These are phyloP conservation scores for Mesembryanthemum crystallinum DNA, from an alignment of 148 eudicot genomes.

Conservation along the genomic window DNA sequence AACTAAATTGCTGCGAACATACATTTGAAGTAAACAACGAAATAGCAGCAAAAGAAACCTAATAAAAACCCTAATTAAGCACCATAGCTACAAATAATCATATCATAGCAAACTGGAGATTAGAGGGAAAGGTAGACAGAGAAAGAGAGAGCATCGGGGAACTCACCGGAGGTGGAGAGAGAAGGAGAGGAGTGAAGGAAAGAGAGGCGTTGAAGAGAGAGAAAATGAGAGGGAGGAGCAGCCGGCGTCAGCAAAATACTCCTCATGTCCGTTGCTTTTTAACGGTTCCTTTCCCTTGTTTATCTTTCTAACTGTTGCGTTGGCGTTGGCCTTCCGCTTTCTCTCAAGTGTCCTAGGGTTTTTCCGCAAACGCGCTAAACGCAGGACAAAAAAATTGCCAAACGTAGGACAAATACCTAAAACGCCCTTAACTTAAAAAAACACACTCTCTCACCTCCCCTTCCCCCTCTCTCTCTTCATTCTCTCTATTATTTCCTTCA, in stretches of 20 bases:
- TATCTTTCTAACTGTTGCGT: neutral
- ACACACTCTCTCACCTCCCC: no score
- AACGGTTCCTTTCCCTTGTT: neutral
- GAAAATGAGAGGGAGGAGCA: constrained; percentile 26
- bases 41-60: no score
- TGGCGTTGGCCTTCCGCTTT: neutral
- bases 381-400: no score
- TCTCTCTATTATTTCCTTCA: no score
- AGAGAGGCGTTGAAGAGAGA: constrained; percentile 37
- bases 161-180: constrained; percentile 41
- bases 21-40: no score
- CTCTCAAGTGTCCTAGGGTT: neutral
- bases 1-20: neutral
- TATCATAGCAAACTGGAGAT: no score
- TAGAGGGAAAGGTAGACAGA: neutral
- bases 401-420: no score
- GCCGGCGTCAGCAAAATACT: constrained; percentile 34
- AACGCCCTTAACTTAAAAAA: no score
- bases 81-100: no score
- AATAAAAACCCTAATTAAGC: no score
- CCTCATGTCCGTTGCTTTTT: constrained; percentile 5
- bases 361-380: no score
- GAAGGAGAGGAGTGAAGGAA: constrained; percentile 19
- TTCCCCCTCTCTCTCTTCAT: no score
- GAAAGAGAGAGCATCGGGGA: neutral